These are phyloP conservation scores for Boletus speciosus DNA, from an alignment of 768 basidiomycete genomes.

Conservation along the genomic window DNA sequence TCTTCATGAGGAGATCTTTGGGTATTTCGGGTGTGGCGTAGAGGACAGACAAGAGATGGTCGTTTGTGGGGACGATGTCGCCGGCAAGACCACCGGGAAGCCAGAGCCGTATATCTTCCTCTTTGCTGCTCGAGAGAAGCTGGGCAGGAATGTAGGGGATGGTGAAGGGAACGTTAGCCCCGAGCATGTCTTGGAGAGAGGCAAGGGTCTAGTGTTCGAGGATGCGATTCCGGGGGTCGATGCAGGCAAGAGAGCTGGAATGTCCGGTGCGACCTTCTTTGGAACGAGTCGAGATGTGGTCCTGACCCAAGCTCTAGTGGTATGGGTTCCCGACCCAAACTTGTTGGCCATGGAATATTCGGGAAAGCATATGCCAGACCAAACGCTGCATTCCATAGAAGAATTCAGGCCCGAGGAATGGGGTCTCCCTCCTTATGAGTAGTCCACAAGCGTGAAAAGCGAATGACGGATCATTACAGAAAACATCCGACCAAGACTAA, in stretches of 20 bases:
- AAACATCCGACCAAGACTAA: background rate
- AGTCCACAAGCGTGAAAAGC: background rate
- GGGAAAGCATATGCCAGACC: slow-evolving; percentile 53
- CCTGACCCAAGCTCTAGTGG: slow-evolving; percentile 42
- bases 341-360: slow-evolving; percentile 50
- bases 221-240: slow-evolving; percentile 75
- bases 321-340: slow-evolving; percentile 82
- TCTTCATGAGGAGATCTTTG: slow-evolving; percentile 54
- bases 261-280: slow-evolving; percentile 58
- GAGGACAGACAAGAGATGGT: slow-evolving; percentile 42
- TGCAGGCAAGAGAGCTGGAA: slow-evolving; percentile 80
- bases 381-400: slow-evolving; percentile 57
- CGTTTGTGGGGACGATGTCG: slow-evolving; percentile 71
- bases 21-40: slow-evolving; percentile 22
- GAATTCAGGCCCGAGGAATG: slow-evolving; percentile 79
- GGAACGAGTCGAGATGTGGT: background rate
- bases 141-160: slow-evolving; percentile 56
- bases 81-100: slow-evolving; percentile 60
- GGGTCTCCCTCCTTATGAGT: slow-evolving; percentile 71
- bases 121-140: slow-evolving; percentile 57
- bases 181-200: slow-evolving; percentile 45
- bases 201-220: slow-evolving; percentile 76
- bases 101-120: slow-evolving; percentile 82
- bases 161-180: slow-evolving; percentile 32
- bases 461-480: background rate